A percentile compares a stretch with the other conserved stretches of the same genome.
Conservation (phyloP, 2,329 filamentous ascomycete species). For the Penicillium aurantiogriseum region DNA sequence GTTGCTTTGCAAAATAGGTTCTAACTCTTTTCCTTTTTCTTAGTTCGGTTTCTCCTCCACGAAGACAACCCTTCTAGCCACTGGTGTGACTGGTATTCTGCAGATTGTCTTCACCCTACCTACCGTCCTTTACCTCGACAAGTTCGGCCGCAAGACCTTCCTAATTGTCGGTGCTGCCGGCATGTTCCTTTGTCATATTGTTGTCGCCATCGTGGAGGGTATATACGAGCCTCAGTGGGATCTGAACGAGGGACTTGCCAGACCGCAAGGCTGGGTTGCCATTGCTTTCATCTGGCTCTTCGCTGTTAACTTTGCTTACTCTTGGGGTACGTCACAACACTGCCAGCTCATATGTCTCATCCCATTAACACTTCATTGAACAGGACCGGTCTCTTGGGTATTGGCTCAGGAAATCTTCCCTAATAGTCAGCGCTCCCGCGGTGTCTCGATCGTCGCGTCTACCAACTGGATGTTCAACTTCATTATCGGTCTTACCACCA, state of each 20-base stretch:
- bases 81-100: slow-evolving; percentile 30
- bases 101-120: slow-evolving; percentile 40
- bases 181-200: slow-evolving; percentile 69
- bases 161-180: slow-evolving; percentile 56
- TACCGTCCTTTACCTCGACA: slow-evolving; percentile 39
- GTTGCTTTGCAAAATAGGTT: background rate
- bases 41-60: slow-evolving; percentile 27
- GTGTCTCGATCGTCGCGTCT: slow-evolving; percentile 29
- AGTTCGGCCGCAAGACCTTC: slow-evolving; percentile 39
- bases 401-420: slow-evolving; percentile 48
- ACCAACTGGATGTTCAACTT: slow-evolving; percentile 38
- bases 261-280: slow-evolving; percentile 66
- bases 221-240: slow-evolving; percentile 58
- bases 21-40: background rate
- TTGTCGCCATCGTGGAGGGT: slow-evolving; percentile 56
- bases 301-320: slow-evolving; percentile 38
- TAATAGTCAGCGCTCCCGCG: slow-evolving; percentile 29
- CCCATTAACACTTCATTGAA: background rate
- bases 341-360: background rate
- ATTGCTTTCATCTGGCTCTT: slow-evolving; percentile 64
- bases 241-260: slow-evolving; percentile 40
- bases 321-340: slow-evolving; percentile 27
- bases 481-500: slow-evolving; percentile 32
- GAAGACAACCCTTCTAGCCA: slow-evolving; percentile 26
- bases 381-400: slow-evolving; percentile 47